phyloP scores from a whole-genome alignment of 148 eudicot genomes.

The Diospyros kaki region DNA sequence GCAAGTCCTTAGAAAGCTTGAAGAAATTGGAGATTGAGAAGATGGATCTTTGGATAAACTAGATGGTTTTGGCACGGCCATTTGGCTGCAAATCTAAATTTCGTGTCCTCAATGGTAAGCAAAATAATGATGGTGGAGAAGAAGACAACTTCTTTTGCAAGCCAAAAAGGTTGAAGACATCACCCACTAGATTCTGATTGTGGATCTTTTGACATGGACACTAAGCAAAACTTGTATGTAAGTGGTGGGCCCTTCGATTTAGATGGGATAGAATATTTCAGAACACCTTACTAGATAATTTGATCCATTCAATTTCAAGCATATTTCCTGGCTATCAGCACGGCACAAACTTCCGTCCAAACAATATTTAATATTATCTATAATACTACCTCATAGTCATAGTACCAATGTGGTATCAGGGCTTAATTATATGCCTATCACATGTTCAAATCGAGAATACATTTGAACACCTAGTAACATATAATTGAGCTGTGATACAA shows the following conservation, averaged over 20 bases:
- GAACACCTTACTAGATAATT: background rate
- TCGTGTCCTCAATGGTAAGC: background rate
- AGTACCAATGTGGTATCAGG: too few relatives aligned
- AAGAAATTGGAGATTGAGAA: conserved; percentile 52
- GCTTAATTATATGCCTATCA: too few relatives aligned
- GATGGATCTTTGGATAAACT: background rate
- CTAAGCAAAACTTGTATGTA: background rate
- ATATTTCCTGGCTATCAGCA: too few relatives aligned
- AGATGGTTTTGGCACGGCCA: background rate
- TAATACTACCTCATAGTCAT: too few relatives aligned
- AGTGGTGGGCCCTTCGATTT: conserved; percentile 2
- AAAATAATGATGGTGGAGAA: conserved; percentile 2
- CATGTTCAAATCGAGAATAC: too few relatives aligned
- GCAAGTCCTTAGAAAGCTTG: conserved; percentile 67
- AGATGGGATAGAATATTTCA: background rate
- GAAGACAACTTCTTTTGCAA: background rate
- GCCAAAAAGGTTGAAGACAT: background rate
- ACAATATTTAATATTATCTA: too few relatives aligned
- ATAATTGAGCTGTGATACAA: too few relatives aligned
- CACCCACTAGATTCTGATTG: background rate
- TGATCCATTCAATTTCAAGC: too few relatives aligned
- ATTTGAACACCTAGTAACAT: too few relatives aligned
- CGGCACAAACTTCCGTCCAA: too few relatives aligned
- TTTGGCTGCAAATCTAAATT: background rate
- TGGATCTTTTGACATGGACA: too few relatives aligned